Evolutionary conservation across 306 rosid genomes (phyloP).

Genomic region (Hippophae tibetana): DNA sequence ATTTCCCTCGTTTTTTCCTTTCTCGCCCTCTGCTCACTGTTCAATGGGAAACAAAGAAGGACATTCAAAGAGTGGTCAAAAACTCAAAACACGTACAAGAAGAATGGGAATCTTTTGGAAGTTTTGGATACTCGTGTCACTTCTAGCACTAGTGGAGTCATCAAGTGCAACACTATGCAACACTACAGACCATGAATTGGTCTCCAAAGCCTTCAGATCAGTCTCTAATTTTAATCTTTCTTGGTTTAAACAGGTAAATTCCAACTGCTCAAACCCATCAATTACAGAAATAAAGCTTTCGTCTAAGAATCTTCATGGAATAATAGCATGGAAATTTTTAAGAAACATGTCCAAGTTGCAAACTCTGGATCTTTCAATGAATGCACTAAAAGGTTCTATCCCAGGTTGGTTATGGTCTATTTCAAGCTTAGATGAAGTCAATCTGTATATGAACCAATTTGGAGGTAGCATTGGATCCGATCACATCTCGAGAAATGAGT

Average conservation of each 20-base stretch:
- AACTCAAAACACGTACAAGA: neutral
- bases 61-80: neutral
- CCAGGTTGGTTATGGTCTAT: conserved; percentile 63
- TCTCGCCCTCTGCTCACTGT: conserved; percentile 1
- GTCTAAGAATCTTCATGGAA: conserved; percentile 50
- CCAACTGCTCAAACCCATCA: conserved; percentile 39
- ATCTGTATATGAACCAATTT: conserved; percentile 54
- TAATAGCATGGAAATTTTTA: conserved; percentile 55
- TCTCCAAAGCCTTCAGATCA: conserved; percentile 50
- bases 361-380: conserved; percentile 56
- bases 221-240: conserved; percentile 53
- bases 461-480: conserved; percentile 56
- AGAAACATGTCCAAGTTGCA: conserved; percentile 44
- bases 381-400: conserved; percentile 49
- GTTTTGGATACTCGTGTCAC: conserved; percentile 32
- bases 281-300: conserved; percentile 36
- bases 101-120: conserved; percentile 18
- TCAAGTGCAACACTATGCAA: conserved; percentile 31
- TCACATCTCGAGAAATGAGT: conserved; percentile 15
- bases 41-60: neutral
- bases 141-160: conserved; percentile 30
- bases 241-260: conserved; percentile 21
- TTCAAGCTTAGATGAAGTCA: conserved; percentile 28
- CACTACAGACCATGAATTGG: conserved; percentile 30
- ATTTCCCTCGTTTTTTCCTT: conserved; percentile 1